Base-by-base conservation (phyloP, 2,329 filamentous ascomycete species). In the Pyrenochaeta sp. region DNA sequence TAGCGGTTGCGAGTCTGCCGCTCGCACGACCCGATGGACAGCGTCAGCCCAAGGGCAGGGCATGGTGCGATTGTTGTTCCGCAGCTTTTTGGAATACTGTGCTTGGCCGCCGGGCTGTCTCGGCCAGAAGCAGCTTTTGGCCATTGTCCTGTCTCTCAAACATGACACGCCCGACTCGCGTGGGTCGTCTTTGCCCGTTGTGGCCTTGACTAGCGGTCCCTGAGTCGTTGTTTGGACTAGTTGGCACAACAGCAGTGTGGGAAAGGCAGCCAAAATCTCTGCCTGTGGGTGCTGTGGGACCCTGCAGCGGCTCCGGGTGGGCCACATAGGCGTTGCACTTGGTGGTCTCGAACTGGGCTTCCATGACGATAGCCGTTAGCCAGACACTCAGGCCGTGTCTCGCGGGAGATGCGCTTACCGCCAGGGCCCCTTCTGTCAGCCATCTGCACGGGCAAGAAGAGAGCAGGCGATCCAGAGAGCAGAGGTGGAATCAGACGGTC, bases 161-260 rank as follows among this genome's bases (percentile, higher is more conserved):
- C 15, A 31, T 20, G 23, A 37, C 29, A 44, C 27, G 31, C 27
- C 31, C 32, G 31, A 17, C 21, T 21, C 18, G n/a, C 7, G 20
- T 39, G 21, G 7, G 40, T 37, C n/a, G 42, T 43, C 40, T 6
- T 31, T 23, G 30, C 1, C 32, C 4, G 32, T 23, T 14, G 41
- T 27, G 21, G 21, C 37, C n/a, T n/a, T 48, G 46, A 50, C 46
- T 45, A 51, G 52, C 43, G 43, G 41, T 44, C n/a, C 18, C 47
- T 20, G 52, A 44, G 32, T 30, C 48, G 49, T 31, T 20, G n/a
- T 39, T 14, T 14, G 11, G 20, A 39, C 36, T 39, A 39, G 36
- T 21, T 39, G 36, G 20, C n/a, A 18, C 36, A 23, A 7, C 21
- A 12, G 7, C 36, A 14, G 6, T 12, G 14, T 23, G 11, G n/a